Percentiles rank a stretch among this genome's conserved stretches.
Conservation (phyloP, 108 stramenopile genomes). For the Nitzschia sp. region DNA sequence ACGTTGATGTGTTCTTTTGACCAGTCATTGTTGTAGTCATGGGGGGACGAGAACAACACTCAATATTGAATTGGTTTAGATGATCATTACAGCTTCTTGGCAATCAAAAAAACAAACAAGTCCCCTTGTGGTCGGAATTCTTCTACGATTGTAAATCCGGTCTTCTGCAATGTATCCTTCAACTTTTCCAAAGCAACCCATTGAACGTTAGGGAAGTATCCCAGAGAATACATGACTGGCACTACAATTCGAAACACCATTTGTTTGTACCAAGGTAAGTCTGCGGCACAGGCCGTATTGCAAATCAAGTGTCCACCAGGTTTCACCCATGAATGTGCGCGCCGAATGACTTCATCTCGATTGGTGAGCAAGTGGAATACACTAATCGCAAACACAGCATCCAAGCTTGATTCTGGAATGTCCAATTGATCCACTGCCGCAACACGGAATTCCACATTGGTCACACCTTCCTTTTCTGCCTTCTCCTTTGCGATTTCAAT, state of each 20-base stretch:
- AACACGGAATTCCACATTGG: conserved; percentile 21
- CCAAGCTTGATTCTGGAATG: conserved; percentile 2
- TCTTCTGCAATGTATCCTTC: neutral
- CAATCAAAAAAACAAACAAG: neutral
- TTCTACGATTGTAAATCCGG: neutral
- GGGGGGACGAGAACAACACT: too few relatives aligned
- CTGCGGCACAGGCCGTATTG: conserved; percentile 13
- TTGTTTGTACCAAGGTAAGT: conserved; percentile 5
- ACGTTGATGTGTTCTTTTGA: too few relatives aligned
- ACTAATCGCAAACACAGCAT: conserved; percentile 23
- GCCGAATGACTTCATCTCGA: neutral
- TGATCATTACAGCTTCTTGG: neutral
- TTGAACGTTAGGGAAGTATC: neutral
- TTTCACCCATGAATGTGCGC: conserved; percentile 13
- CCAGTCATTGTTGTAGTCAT: too few relatives aligned
- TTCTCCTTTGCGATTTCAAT: conserved; percentile 9
- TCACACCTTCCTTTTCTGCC: conserved; percentile 9
- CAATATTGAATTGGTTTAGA: too few relatives aligned
- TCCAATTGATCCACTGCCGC: conserved; percentile 16
- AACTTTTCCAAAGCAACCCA: neutral
- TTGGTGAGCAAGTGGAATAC: conserved; percentile 22
- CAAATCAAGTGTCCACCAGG: conserved; percentile 23
- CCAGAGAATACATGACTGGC: neutral
- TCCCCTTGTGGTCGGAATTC: neutral
- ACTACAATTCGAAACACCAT: neutral